Conservation (phyloP, 148 eudicot species). For the Hydrangea macrophylla region DNA sequence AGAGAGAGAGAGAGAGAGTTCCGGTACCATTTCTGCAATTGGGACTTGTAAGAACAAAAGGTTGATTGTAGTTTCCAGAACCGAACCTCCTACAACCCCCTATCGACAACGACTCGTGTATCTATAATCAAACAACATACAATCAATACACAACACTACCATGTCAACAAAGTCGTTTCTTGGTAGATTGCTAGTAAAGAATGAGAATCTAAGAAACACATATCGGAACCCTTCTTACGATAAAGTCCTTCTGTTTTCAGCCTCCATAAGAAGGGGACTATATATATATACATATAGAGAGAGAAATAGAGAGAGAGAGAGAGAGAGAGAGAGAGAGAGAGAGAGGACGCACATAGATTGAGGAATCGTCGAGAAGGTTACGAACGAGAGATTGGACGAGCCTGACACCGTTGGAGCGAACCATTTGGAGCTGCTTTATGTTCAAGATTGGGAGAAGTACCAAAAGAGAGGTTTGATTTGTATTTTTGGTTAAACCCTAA, state of each 20-base stretch:
- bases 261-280: too few relatives aligned
- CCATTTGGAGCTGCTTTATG: too few relatives aligned
- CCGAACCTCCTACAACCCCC: conserved; percentile 36
- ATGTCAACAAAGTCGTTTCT: too few relatives aligned
- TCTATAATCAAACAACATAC: conserved; percentile 32
- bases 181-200: too few relatives aligned
- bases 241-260: too few relatives aligned
- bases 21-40: conserved; percentile 32
- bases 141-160: not conserved
- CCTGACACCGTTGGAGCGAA: conserved; percentile 29
- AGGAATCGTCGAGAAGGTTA: conserved; percentile 2
- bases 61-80: conserved; percentile 25
- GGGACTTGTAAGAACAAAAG: conserved; percentile 19
- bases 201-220: too few relatives aligned
- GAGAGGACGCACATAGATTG: not conserved
- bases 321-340: not conserved
- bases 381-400: conserved; percentile 24
- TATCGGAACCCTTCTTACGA: too few relatives aligned
- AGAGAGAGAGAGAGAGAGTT: not conserved
- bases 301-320: too few relatives aligned
- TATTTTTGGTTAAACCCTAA: too few relatives aligned
- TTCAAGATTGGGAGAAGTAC: too few relatives aligned
- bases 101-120: conserved; percentile 25
- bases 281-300: not conserved
- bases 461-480: too few relatives aligned